Percentiles rank a stretch among this genome's conserved stretches.
Conservation (phyloP, 1,139 yeast genomes). For the Kluyveromyces sp. region DNA sequence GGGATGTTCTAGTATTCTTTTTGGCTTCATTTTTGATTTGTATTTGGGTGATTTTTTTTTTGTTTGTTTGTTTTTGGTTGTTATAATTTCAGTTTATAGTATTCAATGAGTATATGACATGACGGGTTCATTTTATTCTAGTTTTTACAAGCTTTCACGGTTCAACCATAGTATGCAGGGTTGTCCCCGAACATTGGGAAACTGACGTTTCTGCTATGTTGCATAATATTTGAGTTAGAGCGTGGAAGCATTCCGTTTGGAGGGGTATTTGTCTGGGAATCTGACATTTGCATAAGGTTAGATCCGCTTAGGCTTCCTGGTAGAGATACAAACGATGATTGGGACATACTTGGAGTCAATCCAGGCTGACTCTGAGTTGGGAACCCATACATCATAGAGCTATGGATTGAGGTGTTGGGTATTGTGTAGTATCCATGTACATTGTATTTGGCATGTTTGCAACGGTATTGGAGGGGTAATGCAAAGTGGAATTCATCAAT, state of each 20-base stretch:
- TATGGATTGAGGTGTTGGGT: slow-evolving; percentile 3
- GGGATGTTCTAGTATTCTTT: no score
- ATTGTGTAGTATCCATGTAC: slow-evolving; percentile 2
- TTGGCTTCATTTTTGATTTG: no score
- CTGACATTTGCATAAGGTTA: neutral
- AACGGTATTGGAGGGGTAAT: slow-evolving; percentile 2
- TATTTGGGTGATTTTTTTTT: neutral
- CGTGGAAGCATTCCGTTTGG: slow-evolving; percentile 3
- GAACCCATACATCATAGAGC: slow-evolving; percentile 1
- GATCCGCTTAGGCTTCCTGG: slow-evolving; percentile 1
- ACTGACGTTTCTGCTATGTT: slow-evolving; percentile 2
- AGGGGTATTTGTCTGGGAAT: slow-evolving; percentile 2
- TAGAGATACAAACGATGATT: slow-evolving; percentile 5
- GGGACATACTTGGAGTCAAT: slow-evolving; percentile 1
- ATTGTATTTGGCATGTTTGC: neutral
- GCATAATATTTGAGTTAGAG: slow-evolving; percentile 1
- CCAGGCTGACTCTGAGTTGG: slow-evolving; percentile 1
- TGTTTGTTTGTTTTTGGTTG: neutral
- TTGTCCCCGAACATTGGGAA: slow-evolving; percentile 5
- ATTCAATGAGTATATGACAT: neutral
- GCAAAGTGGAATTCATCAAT: slow-evolving; percentile 5
- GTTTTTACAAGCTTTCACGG: neutral
- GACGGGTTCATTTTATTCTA: neutral
- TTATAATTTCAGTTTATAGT: neutral
- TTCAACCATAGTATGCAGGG: slow-evolving; percentile 1